Conservation (phyloP, 2,329 filamentous ascomycete species). For the Ascochyta pisi region DNA sequence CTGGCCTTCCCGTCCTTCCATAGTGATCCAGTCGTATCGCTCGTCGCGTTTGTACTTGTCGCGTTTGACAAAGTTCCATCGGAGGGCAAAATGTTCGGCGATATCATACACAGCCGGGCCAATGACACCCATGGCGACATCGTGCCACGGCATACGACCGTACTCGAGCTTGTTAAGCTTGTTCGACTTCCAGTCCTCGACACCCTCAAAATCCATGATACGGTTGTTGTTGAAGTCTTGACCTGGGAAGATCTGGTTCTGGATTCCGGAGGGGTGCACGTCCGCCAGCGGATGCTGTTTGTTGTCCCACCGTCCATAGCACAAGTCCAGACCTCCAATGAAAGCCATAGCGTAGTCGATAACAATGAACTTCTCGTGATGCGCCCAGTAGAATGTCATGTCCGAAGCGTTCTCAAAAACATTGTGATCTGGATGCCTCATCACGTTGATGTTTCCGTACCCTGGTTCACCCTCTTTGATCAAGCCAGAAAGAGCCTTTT, state of each 20-base stretch:
- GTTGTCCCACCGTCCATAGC: constrained; percentile 93
- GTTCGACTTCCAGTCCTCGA: constrained; percentile 91
- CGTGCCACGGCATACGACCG: constrained; percentile 98
- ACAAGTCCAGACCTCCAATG: constrained; percentile 92
- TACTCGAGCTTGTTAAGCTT: constrained; percentile 90
- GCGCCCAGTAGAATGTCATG: constrained; percentile 97
- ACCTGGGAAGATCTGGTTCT: constrained; percentile 87
- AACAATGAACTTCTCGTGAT: constrained; percentile 97
- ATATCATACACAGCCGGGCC: constrained; percentile 93
- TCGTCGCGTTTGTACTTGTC: constrained; percentile 96
- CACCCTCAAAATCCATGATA: constrained; percentile 92
- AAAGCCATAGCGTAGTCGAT: constrained; percentile 92
- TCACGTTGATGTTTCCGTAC: constrained; percentile 84
- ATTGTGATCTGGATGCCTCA: constrained; percentile 95
- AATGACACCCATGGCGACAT: constrained; percentile 89
- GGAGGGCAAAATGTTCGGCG: constrained; percentile 89
- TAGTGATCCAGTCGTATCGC: constrained; percentile 81
- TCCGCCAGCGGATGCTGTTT: constrained; percentile 86
- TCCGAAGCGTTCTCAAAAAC: constrained; percentile 91
- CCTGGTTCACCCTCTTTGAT: constrained; percentile 84
- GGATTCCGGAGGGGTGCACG: constrained; percentile 81
- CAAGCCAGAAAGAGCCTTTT: constrained; percentile 80
- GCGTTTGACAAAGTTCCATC: constrained; percentile 96
- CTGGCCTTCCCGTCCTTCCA: constrained; percentile 77
- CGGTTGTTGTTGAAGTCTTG: constrained; percentile 99